phyloP scores from a whole-genome alignment of 2,329 filamentous ascomycete species.

The Alternaria solani region DNA sequence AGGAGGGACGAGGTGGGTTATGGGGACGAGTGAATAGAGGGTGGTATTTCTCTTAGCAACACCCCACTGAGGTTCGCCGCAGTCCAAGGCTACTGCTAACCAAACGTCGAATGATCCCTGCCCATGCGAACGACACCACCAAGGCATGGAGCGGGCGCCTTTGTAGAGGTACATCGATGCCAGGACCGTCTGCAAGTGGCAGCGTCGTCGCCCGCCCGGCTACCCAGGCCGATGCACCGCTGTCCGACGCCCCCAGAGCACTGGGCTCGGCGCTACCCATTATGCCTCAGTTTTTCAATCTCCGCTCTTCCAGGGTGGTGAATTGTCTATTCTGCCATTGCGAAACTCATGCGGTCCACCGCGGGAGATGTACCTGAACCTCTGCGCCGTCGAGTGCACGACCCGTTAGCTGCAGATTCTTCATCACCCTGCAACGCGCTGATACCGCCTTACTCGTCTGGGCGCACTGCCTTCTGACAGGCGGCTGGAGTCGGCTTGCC shows the following conservation, averaged over 20 bases:
- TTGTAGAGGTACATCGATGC: conserved; percentile 32
- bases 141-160: conserved; percentile 23
- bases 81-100: conserved; percentile 17
- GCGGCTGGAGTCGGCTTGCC: conserved; percentile 40
- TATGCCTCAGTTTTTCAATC: conserved; percentile 5
- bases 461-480: neutral
- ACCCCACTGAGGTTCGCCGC: conserved; percentile 34
- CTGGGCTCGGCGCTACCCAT: conserved; percentile 11
- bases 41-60: conserved; percentile 40
- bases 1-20: conserved; percentile 19
- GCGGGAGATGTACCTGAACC: conserved; percentile 45
- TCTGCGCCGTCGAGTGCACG: conserved; percentile 32
- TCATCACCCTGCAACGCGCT: conserved; percentile 12
- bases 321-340: conserved; percentile 7
- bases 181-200: conserved; percentile 4
- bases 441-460: conserved; percentile 12
- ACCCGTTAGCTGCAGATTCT: conserved; percentile 34
- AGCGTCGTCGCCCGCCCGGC: conserved; percentile 5
- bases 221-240: conserved; percentile 13
- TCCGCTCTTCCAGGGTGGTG: conserved; percentile 1
- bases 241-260: conserved; percentile 12
- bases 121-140: conserved; percentile 37
- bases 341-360: conserved; percentile 16
- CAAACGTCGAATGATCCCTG: conserved; percentile 33
- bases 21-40: conserved; percentile 27